Evolutionary conservation across 768 basidiomycete species (phyloP).

Genomic region (Coprinopsis marcescibilis): DNA sequence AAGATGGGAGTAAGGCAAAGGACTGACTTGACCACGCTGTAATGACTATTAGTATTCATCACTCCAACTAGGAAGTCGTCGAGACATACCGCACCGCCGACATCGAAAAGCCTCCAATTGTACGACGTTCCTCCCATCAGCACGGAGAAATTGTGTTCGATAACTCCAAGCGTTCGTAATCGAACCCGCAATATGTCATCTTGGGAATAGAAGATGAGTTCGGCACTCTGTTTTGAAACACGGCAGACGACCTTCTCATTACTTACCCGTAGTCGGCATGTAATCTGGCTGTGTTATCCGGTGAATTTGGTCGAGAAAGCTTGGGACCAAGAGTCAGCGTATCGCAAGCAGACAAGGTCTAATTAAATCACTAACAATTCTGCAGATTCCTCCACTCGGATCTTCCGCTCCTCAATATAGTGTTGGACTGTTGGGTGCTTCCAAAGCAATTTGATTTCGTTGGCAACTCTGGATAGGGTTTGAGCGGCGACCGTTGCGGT

Average conservation of each 20-base stretch:
- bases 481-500: conserved; percentile 46
- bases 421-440: conserved; percentile 57
- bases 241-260: conserved; percentile 6
- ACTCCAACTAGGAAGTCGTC: background rate
- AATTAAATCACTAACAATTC: conserved; percentile 49
- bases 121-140: conserved; percentile 56
- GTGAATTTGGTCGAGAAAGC: conserved; percentile 62
- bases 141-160: conserved; percentile 71
- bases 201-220: conserved; percentile 19
- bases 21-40: conserved; percentile 57
- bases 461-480: conserved; percentile 41
- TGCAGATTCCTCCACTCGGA: conserved; percentile 71
- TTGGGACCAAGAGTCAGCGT: conserved; percentile 21
- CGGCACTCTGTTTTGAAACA: background rate
- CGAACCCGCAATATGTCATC: conserved; percentile 78
- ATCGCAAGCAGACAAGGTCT: conserved; percentile 9
- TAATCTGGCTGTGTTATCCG: conserved; percentile 68
- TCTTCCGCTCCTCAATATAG: conserved; percentile 49
- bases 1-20: conserved; percentile 1
- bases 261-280: conserved; percentile 63
- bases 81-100: conserved; percentile 69
- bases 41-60: conserved; percentile 2
- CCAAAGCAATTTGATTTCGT: conserved; percentile 64
- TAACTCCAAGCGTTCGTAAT: conserved; percentile 73
- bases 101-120: conserved; percentile 79